Evolutionary conservation across 2,329 filamentous ascomycete species (phyloP).

Genomic region (Aspergillus sp.): DNA sequence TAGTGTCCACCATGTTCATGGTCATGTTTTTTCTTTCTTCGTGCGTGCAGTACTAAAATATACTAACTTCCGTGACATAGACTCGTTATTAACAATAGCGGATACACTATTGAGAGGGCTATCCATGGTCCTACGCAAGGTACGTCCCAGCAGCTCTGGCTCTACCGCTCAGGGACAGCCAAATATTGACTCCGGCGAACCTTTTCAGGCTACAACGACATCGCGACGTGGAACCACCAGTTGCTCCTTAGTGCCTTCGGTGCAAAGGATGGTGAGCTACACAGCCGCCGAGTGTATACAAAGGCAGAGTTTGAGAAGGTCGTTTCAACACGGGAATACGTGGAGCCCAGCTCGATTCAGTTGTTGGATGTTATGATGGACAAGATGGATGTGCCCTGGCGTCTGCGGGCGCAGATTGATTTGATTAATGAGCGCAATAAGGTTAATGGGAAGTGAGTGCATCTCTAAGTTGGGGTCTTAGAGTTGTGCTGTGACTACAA

Average conservation of each 20-base stretch:
- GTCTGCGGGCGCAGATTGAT: constrained; percentile 1
- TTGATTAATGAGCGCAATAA: constrained; percentile 2
- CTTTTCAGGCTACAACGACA: constrained; percentile 68
- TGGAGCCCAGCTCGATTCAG: background rate
- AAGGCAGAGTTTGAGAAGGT: constrained; percentile 60
- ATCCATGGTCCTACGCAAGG: constrained; percentile 71
- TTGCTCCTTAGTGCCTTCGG: constrained; percentile 68
- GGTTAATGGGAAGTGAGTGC: no score
- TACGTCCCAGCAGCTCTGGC: background rate
- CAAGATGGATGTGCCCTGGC: constrained; percentile 4
- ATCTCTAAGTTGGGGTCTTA: no score
- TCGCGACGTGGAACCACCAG: constrained; percentile 70
- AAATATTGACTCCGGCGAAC: no score
- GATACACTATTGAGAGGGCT: constrained; percentile 80
- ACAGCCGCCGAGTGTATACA: constrained; percentile 65
- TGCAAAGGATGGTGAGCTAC: constrained; percentile 54
- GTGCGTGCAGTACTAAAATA: background rate
- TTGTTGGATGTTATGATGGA: constrained; percentile 3
- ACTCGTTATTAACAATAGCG: constrained; percentile 80
- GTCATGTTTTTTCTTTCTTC: background rate
- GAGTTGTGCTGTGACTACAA: no score
- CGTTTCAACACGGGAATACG: background rate
- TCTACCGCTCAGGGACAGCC: no score
- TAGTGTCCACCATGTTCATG: background rate
- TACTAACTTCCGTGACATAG: constrained; percentile 47